phyloP scores from a whole-genome alignment of 2,329 filamentous ascomycete species.

The Alternaria viburni region DNA sequence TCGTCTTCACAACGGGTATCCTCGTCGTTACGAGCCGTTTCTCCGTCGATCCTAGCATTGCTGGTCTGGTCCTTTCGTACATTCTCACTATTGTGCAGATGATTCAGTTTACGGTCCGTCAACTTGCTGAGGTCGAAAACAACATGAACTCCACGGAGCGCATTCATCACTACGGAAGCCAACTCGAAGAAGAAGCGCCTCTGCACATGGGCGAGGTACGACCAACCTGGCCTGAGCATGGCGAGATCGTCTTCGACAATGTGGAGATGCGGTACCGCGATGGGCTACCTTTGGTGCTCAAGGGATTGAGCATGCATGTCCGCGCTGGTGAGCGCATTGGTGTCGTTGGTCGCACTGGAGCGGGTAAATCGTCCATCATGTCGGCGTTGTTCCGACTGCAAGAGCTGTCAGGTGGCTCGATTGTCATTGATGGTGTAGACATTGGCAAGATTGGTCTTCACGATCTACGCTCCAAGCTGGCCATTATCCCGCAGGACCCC shows the following conservation, averaged over 20 bases:
- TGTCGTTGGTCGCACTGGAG: slow-evolving; percentile 80
- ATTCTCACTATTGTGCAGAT: slow-evolving; percentile 93
- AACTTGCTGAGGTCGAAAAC: slow-evolving; percentile 95
- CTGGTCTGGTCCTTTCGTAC: slow-evolving; percentile 88
- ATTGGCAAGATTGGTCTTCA: slow-evolving; percentile 77
- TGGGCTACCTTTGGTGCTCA: slow-evolving; percentile 57
- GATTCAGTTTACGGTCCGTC: slow-evolving; percentile 93
- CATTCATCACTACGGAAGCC: slow-evolving; percentile 84
- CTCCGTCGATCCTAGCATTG: slow-evolving; percentile 81
- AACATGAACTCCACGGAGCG: slow-evolving; percentile 97
- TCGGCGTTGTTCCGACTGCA: slow-evolving; percentile 77
- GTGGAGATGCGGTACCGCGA: slow-evolving; percentile 60
- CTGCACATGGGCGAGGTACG: slow-evolving; percentile 75
- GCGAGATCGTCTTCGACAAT: slow-evolving; percentile 65
- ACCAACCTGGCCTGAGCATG: slow-evolving; percentile 81
- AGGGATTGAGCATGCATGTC: slow-evolving; percentile 68
- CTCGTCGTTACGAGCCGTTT: slow-evolving; percentile 92
- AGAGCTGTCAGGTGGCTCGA: slow-evolving; percentile 56
- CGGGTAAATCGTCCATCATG: slow-evolving; percentile 86
- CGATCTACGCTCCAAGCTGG: slow-evolving; percentile 75
- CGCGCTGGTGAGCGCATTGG: slow-evolving; percentile 79
- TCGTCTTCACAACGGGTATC: slow-evolving; percentile 89
- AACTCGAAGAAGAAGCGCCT: slow-evolving; percentile 88
- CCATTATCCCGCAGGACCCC: slow-evolving; percentile 85
- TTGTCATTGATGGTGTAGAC: slow-evolving; percentile 58